Conservation (phyloP, 805 yeast genomes). For the Wickerhamiella kurtzmanii region DNA sequence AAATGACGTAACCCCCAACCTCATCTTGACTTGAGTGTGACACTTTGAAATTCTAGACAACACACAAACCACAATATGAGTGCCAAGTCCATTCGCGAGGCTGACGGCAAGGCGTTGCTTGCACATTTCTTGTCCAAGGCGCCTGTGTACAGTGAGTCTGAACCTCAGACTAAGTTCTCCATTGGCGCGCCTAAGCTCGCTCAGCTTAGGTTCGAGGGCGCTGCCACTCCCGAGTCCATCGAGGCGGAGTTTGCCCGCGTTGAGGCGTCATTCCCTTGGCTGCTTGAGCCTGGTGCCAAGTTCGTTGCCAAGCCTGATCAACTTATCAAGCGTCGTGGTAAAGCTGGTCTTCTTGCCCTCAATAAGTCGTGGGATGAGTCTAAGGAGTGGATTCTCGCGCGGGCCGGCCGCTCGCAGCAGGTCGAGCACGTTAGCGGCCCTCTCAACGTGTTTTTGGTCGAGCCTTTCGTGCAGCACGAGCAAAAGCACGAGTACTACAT, state of each 20-base stretch:
- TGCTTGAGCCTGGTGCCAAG: constrained; percentile 25
- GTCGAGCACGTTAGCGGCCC: constrained; percentile 31
- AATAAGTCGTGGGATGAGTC: constrained; percentile 34
- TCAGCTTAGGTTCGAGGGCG: constrained; percentile 24
- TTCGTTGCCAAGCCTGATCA: constrained; percentile 37
- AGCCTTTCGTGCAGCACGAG: constrained; percentile 36
- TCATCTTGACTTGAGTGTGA: not conserved
- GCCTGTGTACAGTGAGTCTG: constrained; percentile 25
- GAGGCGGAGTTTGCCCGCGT: constrained; percentile 26
- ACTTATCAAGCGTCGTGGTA: constrained; percentile 35
- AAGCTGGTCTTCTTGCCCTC: constrained; percentile 32
- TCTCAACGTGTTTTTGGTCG: constrained; percentile 31
- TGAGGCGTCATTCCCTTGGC: constrained; percentile 32
- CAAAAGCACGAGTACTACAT: constrained; percentile 35
- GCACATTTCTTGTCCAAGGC: constrained; percentile 31
- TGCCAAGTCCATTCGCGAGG: constrained; percentile 34
- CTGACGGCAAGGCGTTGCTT: constrained; percentile 34
- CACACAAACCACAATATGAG: constrained; percentile 23
- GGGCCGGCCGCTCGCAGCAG: constrained; percentile 29
- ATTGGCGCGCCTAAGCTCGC: constrained; percentile 27
- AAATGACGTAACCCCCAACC: not conserved
- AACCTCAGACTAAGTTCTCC: constrained; percentile 24
- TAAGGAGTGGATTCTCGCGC: constrained; percentile 31
- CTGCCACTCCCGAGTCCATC: constrained; percentile 20
- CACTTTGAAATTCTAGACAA: not conserved